Evolutionary conservation across 352 stramenopile species (phyloP), one percentile per base, ranked within the genome.

Genomic region (Globisporangium orthogonon): DNA sequence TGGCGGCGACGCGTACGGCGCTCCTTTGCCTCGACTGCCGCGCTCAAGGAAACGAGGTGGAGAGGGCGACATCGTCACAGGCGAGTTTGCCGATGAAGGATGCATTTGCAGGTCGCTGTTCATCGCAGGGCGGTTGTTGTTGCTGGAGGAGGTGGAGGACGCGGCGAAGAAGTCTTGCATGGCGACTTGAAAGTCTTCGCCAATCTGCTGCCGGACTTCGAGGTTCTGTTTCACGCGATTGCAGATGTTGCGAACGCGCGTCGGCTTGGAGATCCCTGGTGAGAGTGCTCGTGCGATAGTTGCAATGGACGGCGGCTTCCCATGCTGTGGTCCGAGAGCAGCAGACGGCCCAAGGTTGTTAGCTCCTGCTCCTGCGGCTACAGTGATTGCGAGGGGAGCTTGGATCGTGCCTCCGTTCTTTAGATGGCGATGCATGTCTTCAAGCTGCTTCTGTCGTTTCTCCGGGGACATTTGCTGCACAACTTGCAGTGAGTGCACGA

Each of bases 141-240:
- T 37, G 33, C 23, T 33, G 28, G 30, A 28, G 15, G 48, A 17
- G 45, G 45, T 18, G 52, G 58, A 4, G 43, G 52, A 29, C 1
- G 70, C 67, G 0, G 65, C 63, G 65, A 80, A 85, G 61, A 83
- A 78, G 44, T 89, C 78, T 44, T 71, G 68, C 73, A 87, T 87
- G 47, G 76, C 73, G 30, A 70, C 60, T 33, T 86, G 70, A 41
- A 87, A 70, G 39, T 87, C 75, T 29, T 84, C 72, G 17, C 69
- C 63, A 51, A 84, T 82, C 50, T 75, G 65, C 14, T 70, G 58
- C 11, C 60, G 58, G 10, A 86, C 60, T 33, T 78, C 57, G 3
- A 78, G 59, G 58, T 76, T 56, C 17, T 63, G 56, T n/a, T 61
- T 57, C 15, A 60, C 54, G 37, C 67, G 71, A 9, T n/a, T 23